A percentile compares a stretch with the other conserved stretches of the same genome.
Conservation (phyloP, 2,329 filamentous ascomycete genomes). For the Alternaria metachromatica region DNA sequence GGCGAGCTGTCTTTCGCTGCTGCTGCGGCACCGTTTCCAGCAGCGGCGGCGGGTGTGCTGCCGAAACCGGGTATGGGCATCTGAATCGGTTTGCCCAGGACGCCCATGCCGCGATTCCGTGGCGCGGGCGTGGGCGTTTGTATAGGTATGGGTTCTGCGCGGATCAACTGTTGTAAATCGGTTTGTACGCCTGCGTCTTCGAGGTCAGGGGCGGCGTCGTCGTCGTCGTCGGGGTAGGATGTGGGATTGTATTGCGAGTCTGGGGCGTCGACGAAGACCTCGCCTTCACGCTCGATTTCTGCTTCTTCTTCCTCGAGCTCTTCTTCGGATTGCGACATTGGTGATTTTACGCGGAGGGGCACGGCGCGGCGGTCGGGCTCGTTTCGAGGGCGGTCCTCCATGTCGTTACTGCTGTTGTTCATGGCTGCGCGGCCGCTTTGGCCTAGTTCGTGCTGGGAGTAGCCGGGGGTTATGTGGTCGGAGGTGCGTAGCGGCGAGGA, state of each 20-base stretch:
- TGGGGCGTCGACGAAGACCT: constrained; percentile 58
- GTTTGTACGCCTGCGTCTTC: constrained; percentile 37
- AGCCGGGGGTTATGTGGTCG: constrained; percentile 38
- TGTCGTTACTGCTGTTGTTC: constrained; percentile 15
- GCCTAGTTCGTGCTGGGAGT: constrained; percentile 44
- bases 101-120: constrained; percentile 16
- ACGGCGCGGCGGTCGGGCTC: neutral
- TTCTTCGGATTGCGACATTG: constrained; percentile 77
- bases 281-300: constrained; percentile 36
- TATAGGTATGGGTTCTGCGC: constrained; percentile 13
- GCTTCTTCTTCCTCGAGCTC: constrained; percentile 53
- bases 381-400: constrained; percentile 12
- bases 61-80: constrained; percentile 26
- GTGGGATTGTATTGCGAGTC: constrained; percentile 51
- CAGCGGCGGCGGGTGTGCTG: constrained; percentile 9
- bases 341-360: constrained; percentile 69
- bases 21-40: neutral
- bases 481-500: constrained; percentile 50
- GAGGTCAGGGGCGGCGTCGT: constrained; percentile 10
- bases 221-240: constrained; percentile 14
- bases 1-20: neutral
- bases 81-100: constrained; percentile 29
- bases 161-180: constrained; percentile 16
- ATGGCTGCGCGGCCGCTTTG: constrained; percentile 50
- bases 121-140: constrained; percentile 28